phyloP scores from a whole-genome alignment of 331 rosid species.

The Pyrus hybrid region DNA sequence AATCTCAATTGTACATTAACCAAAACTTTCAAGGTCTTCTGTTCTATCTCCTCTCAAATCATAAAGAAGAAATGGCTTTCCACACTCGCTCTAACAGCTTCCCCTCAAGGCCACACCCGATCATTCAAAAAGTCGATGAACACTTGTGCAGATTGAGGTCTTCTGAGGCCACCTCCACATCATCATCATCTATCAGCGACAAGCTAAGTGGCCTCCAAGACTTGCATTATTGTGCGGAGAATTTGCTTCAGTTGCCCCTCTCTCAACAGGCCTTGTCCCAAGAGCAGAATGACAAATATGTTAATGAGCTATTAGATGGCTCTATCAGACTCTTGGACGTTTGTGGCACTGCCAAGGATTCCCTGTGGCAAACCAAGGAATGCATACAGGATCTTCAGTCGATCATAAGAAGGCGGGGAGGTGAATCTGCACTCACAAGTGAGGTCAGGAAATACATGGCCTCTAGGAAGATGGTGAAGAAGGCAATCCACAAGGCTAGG shows the following conservation, averaged over 20 bases:
- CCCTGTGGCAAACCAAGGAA: constrained; percentile 40
- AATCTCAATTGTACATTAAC: constrained; percentile 9
- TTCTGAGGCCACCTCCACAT: constrained; percentile 16
- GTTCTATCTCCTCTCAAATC: neutral
- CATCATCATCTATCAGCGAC: constrained; percentile 22
- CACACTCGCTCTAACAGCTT: constrained; percentile 39
- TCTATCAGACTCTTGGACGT: constrained; percentile 28
- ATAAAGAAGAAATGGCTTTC: neutral
- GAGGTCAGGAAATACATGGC: constrained; percentile 35
- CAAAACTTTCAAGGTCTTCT: neutral
- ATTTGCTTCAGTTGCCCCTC: constrained; percentile 23
- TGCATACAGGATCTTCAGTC: constrained; percentile 32
- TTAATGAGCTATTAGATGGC: constrained; percentile 26
- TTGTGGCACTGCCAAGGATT: constrained; percentile 34
- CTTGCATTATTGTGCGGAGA: constrained; percentile 1
- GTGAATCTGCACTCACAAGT: constrained; percentile 7
- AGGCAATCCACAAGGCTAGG: neutral
- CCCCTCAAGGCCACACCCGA: constrained; percentile 27
- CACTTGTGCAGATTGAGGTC: constrained; percentile 20
- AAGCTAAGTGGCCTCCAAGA: constrained; percentile 12
- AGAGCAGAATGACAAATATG: constrained; percentile 9
- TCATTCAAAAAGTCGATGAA: constrained; percentile 20
- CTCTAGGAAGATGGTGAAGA: constrained; percentile 37
- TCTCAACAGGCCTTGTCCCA: constrained; percentile 17
- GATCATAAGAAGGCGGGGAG: constrained; percentile 27